Conservation (phyloP, 2,329 filamentous ascomycete species). For the Biscogniauxia marginata region DNA sequence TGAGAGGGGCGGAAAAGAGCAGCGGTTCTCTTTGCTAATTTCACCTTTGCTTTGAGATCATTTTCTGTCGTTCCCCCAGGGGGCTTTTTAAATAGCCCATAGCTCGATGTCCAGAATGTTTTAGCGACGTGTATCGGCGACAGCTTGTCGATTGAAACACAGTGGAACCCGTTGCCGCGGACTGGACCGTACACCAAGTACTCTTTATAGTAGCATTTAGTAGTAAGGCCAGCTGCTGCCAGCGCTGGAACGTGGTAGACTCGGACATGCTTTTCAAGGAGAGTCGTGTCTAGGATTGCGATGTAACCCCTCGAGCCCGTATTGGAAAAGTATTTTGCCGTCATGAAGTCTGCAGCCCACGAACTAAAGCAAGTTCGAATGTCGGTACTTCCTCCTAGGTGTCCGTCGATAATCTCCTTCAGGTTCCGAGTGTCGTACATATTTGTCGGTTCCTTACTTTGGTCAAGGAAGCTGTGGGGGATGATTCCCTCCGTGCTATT, state of each 20-base stretch:
- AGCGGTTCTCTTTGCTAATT: constrained; percentile 1
- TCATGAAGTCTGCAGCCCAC: constrained; percentile 3
- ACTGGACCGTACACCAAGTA: constrained; percentile 11
- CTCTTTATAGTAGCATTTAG: neutral
- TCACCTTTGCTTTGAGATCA: neutral
- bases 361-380: constrained; percentile 7
- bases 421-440: constrained; percentile 6
- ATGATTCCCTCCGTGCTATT: constrained; percentile 3
- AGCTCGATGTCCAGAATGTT: neutral
- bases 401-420: neutral
- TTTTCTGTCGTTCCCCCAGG: neutral
- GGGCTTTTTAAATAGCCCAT: too few species aligned
- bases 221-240: neutral
- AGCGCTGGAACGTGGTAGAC: constrained; percentile 7
- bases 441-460: constrained; percentile 4
- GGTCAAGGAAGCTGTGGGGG: constrained; percentile 8
- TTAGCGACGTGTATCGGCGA: neutral
- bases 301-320: neutral
- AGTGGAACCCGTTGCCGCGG: constrained; percentile 5
- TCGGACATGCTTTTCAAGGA: constrained; percentile 3
- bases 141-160: neutral
- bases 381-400: neutral
- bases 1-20: constrained; percentile 1
- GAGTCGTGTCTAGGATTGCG: constrained; percentile 4
- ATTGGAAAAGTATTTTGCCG: neutral